phyloP scores from a whole-genome alignment of 2,329 filamentous ascomycete species.

The Fusarium miscanthi region DNA sequence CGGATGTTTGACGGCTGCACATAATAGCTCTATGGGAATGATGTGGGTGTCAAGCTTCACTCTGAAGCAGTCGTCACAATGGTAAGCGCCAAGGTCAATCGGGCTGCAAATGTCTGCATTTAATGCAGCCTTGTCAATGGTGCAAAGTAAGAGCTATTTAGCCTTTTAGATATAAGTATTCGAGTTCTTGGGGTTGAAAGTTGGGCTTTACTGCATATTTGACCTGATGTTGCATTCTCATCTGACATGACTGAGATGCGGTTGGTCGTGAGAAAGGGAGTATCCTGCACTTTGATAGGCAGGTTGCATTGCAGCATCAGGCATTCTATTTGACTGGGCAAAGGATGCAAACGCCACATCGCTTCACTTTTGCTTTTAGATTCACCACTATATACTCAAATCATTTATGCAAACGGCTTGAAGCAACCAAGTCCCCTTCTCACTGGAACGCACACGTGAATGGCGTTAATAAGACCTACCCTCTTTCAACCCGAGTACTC shows the following conservation, averaged over 20 bases:
- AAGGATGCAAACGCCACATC: neutral
- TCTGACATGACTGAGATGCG: neutral
- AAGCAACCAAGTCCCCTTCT: neutral
- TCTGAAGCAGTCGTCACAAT: neutral
- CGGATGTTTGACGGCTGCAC: neutral
- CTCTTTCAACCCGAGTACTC: neutral
- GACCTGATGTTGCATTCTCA: neutral
- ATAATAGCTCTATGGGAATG: accelerated
- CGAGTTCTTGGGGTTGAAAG: too few species aligned
- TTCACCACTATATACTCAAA: accelerated
- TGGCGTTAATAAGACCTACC: too few species aligned
- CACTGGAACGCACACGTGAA: neutral
- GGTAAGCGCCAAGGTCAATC: neutral
- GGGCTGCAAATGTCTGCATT: accelerated
- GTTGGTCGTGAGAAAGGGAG: neutral
- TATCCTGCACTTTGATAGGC: accelerated
- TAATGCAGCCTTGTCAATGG: neutral
- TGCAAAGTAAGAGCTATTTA: accelerated
- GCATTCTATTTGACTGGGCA: neutral
- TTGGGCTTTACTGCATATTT: accelerated
- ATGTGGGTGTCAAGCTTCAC: too few species aligned
- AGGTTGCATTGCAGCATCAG: neutral
- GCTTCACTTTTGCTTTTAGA: accelerated
- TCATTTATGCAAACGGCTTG: neutral
- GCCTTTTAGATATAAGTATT: accelerated